These are phyloP conservation scores for Thalassiosira mediterranea DNA, from an alignment of 352 stramenopile species.

Conservation along the genomic window DNA sequence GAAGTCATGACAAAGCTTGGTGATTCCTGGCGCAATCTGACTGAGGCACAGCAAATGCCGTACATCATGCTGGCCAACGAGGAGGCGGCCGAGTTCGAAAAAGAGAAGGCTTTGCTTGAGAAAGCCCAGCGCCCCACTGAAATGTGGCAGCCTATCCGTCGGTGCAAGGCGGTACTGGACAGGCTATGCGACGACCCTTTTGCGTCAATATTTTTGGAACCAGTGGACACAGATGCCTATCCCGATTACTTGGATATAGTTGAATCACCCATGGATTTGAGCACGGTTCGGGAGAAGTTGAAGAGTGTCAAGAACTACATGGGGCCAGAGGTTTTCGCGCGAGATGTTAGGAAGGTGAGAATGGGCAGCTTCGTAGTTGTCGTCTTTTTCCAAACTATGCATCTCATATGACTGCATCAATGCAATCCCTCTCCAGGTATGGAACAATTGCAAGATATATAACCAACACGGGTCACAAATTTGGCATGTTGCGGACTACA, in stretches of 20 bases:
- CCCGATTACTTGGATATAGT: slow-evolving; percentile 85
- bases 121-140: slow-evolving; percentile 78
- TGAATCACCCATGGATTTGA: slow-evolving; percentile 85
- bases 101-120: slow-evolving; percentile 75
- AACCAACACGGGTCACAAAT: slow-evolving; percentile 85
- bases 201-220: slow-evolving; percentile 84
- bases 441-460: slow-evolving; percentile 88
- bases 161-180: slow-evolving; percentile 79
- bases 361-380: background rate
- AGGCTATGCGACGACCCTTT: slow-evolving; percentile 70
- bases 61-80: slow-evolving; percentile 79
- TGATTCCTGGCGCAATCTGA: slow-evolving; percentile 74
- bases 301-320: slow-evolving; percentile 78
- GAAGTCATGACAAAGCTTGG: slow-evolving; percentile 82
- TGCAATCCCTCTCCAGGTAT: slow-evolving; percentile 71
- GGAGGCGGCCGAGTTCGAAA: slow-evolving; percentile 75
- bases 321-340: slow-evolving; percentile 79
- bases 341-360: slow-evolving; percentile 83
- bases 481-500: slow-evolving; percentile 86
- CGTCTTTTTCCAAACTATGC: background rate
- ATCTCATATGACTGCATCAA: background rate
- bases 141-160: slow-evolving; percentile 83
- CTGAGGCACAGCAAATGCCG: slow-evolving; percentile 68
- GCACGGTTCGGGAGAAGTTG: slow-evolving; percentile 78
- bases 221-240: slow-evolving; percentile 81